A percentile compares a stretch with the other conserved stretches of the same genome.
These are phyloP conservation scores for Hypomontagnella monticulosa DNA, from an alignment of 495 filamentous ascomycete species.

Conservation along the genomic window DNA sequence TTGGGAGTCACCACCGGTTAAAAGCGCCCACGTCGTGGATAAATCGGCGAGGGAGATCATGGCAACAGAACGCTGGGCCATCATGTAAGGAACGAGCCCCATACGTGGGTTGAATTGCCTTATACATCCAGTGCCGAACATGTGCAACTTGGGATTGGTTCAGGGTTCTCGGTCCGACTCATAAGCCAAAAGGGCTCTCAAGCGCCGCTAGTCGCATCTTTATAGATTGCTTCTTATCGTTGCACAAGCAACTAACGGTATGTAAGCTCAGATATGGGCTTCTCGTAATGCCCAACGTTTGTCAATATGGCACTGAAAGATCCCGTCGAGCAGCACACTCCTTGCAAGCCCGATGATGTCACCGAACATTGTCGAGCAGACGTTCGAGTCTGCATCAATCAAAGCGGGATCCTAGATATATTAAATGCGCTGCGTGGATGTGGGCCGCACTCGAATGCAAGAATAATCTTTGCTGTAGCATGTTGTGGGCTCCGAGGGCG, in stretches of 20 bases:
- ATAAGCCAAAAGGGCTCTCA: slow-evolving; percentile 26
- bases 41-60: slow-evolving; percentile 40
- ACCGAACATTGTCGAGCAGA: slow-evolving; percentile 13
- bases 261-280: slow-evolving; percentile 4
- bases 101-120: slow-evolving; percentile 19
- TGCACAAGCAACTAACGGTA: slow-evolving; percentile 15
- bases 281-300: slow-evolving; percentile 14
- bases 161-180: slow-evolving; percentile 40
- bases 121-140: slow-evolving; percentile 32
- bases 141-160: slow-evolving; percentile 26
- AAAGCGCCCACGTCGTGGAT: slow-evolving; percentile 36
- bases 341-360: slow-evolving; percentile 2
- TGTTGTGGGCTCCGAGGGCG: not conserved
- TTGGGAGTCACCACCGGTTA: slow-evolving; percentile 37
- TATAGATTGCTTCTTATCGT: slow-evolving; percentile 31
- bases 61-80: slow-evolving; percentile 24
- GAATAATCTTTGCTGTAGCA: slow-evolving; percentile 4
- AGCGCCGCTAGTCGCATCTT: slow-evolving; percentile 12
- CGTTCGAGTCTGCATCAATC: slow-evolving; percentile 12
- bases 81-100: slow-evolving; percentile 40
- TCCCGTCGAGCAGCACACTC: slow-evolving; percentile 1
- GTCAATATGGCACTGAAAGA: slow-evolving; percentile 11
- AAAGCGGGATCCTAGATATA: slow-evolving; percentile 15
- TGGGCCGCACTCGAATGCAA: not conserved
- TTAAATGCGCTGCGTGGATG: slow-evolving; percentile 7